Evolutionary conservation across 345 rosid genomes (phyloP).

Genomic region (Lenwebbia sp.): DNA sequence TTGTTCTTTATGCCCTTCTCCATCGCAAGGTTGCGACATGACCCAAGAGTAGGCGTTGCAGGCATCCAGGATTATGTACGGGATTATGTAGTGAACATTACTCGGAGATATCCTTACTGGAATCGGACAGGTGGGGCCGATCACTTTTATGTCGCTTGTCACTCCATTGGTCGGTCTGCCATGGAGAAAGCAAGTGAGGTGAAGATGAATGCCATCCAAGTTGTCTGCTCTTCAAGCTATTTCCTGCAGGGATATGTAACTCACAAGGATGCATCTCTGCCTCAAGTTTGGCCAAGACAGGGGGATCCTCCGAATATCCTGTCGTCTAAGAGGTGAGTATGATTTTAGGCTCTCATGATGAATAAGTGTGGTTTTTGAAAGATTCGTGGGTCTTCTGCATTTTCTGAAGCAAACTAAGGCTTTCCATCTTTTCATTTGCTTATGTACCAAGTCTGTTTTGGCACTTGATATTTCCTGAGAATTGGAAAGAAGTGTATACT

Average conservation of each 20-base stretch:
- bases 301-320: conserved; percentile 31
- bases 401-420: background rate
- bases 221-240: conserved; percentile 56
- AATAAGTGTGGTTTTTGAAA: background rate
- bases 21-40: conserved; percentile 45
- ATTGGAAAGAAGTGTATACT: background rate
- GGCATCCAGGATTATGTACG: conserved; percentile 34
- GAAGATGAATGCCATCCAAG: conserved; percentile 43
- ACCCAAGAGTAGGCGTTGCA: conserved; percentile 18
- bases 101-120: conserved; percentile 46
- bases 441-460: background rate
- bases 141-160: conserved; percentile 59
- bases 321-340: conserved; percentile 31
- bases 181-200: conserved; percentile 27
- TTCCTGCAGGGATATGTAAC: conserved; percentile 34
- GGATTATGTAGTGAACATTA: conserved; percentile 28
- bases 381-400: background rate
- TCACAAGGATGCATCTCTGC: conserved; percentile 54
- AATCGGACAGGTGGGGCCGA: conserved; percentile 53
- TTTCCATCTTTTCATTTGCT: background rate
- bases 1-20: conserved; percentile 56
- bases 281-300: conserved; percentile 58
- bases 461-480: background rate
- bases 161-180: conserved; percentile 44
- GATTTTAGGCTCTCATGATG: background rate